Base-by-base conservation (phyloP, 1,284 basidiomycete genomes). In the Prillingera fragicola region DNA sequence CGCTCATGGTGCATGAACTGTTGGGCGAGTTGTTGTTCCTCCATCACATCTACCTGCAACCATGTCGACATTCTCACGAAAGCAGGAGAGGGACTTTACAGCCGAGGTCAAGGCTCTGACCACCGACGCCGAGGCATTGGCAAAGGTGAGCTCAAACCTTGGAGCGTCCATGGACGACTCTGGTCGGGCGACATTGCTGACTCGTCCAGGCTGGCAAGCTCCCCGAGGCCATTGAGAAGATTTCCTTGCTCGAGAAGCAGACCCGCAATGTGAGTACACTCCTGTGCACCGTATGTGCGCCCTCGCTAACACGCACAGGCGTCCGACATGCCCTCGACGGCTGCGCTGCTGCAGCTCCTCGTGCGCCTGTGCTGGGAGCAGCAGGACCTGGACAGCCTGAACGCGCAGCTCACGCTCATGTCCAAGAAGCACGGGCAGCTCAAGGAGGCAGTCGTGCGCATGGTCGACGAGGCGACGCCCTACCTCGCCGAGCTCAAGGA, bases 341-440 rank as follows among this genome's bases (percentile, higher is more conserved):
- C 86, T 25, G 81, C 85, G 38, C 80, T 98, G 15, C 83, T 86
- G 45, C 83, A 83, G 63, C 77, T 83, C 25, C 78, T 86, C 45
- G 73, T 80, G 21, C 78, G 83, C 54, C 76, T 89, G 50, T 79
- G 79, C 52, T 89, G 89, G 67, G 75, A 84, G 51, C 47, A 55
- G 8, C 29, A 48, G 22, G 78, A 91, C 59, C 82, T 82, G 58
- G 70, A 77, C 21, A 74, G 80, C 23, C 75, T 95, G 45, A 91
- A 89, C 65, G 74, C 78, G 7, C 84, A 81, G 52, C 78, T 95
- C 45, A 79, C 76, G 19, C 52, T 82, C 14, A 74, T 97, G 54
- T 84, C 83, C 71, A 96, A 95, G 78, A 98, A 97, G 69, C 95
- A 98, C 71, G 95, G 95, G 0, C 95, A 99, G 67, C 75, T 98